Conservation (phyloP, 2,329 filamentous ascomycete species). For the Fusarium tjaetaba region DNA sequence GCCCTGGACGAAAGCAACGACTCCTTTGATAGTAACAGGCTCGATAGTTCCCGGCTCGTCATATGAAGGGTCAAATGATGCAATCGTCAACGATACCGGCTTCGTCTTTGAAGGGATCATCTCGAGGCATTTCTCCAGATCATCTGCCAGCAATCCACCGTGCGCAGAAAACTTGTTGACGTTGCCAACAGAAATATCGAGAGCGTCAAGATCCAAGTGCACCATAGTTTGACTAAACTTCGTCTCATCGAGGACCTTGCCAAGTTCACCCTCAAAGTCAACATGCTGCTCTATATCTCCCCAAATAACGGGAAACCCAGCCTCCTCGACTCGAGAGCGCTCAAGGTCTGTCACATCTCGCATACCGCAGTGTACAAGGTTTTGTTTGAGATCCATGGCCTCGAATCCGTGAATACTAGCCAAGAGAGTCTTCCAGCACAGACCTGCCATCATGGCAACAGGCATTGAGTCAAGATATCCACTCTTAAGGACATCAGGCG, state of each 20-base stretch:
- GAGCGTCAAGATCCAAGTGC: constrained; percentile 50
- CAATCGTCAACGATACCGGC: constrained; percentile 21
- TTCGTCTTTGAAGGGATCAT: constrained; percentile 22
- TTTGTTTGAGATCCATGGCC: constrained; percentile 11
- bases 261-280: constrained; percentile 26
- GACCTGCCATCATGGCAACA: constrained; percentile 41
- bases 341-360: constrained; percentile 10
- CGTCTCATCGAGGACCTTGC: constrained; percentile 19
- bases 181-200: constrained; percentile 48
- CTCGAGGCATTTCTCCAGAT: constrained; percentile 34
- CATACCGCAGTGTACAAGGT: constrained; percentile 4
- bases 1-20: constrained; percentile 21
- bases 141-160: constrained; percentile 46
- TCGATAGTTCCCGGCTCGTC: constrained; percentile 27
- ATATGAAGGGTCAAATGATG: constrained; percentile 39
- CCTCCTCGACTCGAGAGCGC: constrained; percentile 36
- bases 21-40: constrained; percentile 23
- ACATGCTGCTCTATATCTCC: constrained; percentile 27
- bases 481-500: constrained; percentile 39
- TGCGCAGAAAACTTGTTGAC: constrained; percentile 50
- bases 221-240: constrained; percentile 38
- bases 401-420: constrained; percentile 35
- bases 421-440: constrained; percentile 40
- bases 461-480: constrained; percentile 45
- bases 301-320: constrained; percentile 46